Evolutionary conservation across 1,284 basidiomycete genomes (phyloP).

Genomic region (Ustilago hordei): DNA sequence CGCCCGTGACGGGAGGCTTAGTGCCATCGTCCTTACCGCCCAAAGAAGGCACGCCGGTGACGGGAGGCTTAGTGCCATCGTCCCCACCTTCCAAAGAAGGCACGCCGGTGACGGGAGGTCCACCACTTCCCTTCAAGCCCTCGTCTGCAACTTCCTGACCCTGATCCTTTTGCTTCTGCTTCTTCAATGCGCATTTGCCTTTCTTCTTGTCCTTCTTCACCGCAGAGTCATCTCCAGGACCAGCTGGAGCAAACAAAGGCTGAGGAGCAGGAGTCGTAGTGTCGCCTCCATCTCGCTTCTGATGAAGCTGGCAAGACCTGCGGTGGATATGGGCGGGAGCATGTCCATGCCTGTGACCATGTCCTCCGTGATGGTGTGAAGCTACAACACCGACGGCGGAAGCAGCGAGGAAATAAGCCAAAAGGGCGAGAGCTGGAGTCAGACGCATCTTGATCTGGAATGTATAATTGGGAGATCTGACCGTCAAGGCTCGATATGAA

Average conservation of each 20-base stretch:
- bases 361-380: background rate
- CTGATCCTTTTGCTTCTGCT: slow-evolving; percentile 10
- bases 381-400: slow-evolving; percentile 16
- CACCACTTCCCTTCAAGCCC: background rate
- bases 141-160: background rate
- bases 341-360: background rate
- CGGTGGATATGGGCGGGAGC: slow-evolving; percentile 2
- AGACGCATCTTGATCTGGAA: slow-evolving; percentile 27
- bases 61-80: background rate
- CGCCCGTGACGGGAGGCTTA: too few relatives aligned
- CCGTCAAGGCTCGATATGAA: slow-evolving; percentile 6
- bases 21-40: background rate
- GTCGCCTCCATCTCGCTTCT: background rate
- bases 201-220: slow-evolving; percentile 35
- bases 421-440: slow-evolving; percentile 27
- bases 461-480: background rate
- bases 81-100: background rate
- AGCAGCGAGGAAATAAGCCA: slow-evolving; percentile 25
- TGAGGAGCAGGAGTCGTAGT: background rate
- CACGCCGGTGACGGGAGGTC: background rate
- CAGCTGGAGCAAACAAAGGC: background rate
- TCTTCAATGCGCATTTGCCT: slow-evolving; percentile 19
- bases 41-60: too few relatives aligned
- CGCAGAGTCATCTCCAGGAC: background rate
- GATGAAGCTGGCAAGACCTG: slow-evolving; percentile 13